Evolutionary conservation across 257 asterid genomes (phyloP).

Genomic region (Petrea volubilis): DNA sequence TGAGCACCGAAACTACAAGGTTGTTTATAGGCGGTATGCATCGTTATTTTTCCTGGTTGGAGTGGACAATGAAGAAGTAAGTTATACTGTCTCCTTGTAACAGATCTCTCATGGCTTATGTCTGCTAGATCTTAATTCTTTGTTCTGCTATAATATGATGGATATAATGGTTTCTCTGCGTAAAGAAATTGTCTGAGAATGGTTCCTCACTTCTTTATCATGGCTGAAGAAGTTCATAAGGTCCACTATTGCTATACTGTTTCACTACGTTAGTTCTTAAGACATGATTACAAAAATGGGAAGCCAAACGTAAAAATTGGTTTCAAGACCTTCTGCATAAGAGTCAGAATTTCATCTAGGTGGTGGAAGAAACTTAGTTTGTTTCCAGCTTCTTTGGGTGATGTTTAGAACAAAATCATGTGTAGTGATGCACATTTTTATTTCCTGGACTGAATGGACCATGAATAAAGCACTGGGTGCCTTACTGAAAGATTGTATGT

Average conservation of each 20-base stretch:
- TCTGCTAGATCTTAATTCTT: constrained; percentile 11
- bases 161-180: neutral
- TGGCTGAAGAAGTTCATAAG: neutral
- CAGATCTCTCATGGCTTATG: neutral
- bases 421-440: neutral
- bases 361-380: neutral
- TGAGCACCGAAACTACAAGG: constrained; percentile 75
- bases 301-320: neutral
- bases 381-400: neutral
- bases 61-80: constrained; percentile 96
- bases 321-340: neutral
- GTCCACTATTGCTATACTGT: neutral
- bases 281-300: neutral
- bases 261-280: neutral
- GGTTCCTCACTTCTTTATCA: neutral
- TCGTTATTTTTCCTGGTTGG: constrained; percentile 90
- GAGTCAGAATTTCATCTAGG: no score
- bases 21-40: constrained; percentile 87
- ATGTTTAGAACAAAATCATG: neutral
- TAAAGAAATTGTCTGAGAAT: neutral
- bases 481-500: neutral
- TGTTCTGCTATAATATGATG: constrained; percentile 3
- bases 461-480: neutral
- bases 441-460: neutral
- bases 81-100: constrained; percentile 24